phyloP scores from a whole-genome alignment of 352 stramenopile species.

The Globisporangium viniferum region DNA sequence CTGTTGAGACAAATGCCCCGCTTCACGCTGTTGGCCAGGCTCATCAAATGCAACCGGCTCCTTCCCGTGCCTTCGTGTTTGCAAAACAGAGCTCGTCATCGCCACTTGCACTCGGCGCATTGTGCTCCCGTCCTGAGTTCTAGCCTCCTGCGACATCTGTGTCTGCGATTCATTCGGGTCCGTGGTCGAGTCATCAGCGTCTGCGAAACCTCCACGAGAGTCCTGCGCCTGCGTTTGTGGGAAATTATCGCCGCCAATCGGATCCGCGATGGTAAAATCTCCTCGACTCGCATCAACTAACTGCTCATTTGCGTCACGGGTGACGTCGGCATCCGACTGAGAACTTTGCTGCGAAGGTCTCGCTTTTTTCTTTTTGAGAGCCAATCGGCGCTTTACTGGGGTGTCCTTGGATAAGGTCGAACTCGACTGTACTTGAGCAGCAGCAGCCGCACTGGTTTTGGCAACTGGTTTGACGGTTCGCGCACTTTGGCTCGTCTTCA shows the following conservation, averaged over 20 bases:
- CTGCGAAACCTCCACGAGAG: conserved; percentile 5
- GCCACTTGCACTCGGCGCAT: neutral
- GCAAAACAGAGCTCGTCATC: neutral
- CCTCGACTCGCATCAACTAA: neutral
- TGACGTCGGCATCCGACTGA: neutral
- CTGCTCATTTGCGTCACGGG: neutral
- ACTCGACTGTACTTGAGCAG: neutral
- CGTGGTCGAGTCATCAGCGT: neutral
- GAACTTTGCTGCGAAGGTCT: neutral
- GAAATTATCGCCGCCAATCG: neutral
- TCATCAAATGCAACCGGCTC: neutral
- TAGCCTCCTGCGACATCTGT: neutral
- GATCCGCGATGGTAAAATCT: neutral
- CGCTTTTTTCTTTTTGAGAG: conserved; percentile 1
- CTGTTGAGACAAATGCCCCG: neutral
- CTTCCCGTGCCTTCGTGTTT: neutral
- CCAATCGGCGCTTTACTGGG: neutral
- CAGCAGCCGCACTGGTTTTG: neutral
- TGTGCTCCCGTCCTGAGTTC: neutral
- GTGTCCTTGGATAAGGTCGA: neutral
- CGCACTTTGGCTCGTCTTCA: neutral
- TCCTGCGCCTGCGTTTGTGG: conserved; percentile 14
- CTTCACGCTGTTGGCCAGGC: neutral
- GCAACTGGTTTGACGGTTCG: neutral
- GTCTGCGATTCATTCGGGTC: conserved; percentile 9